Evolutionary conservation across 164 flowering plant genomes (phyloP).

Genomic region (Magnolia officinalis): DNA sequence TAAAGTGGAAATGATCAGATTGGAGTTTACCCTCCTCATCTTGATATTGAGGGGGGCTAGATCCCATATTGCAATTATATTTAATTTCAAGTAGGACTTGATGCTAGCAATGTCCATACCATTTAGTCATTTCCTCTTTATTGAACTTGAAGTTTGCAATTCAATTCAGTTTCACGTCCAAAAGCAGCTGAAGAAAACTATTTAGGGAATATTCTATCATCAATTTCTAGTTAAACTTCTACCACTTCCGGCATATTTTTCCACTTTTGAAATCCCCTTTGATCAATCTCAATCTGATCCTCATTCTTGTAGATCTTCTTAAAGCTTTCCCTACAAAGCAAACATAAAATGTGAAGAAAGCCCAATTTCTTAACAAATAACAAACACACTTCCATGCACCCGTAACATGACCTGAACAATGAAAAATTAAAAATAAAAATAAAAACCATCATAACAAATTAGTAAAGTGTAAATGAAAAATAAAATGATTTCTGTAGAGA

Average conservation of each 20-base stretch:
- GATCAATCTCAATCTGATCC: conserved; percentile 22
- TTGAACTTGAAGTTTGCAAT: neutral
- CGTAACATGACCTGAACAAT: too few relatives aligned
- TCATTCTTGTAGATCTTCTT: conserved; percentile 14
- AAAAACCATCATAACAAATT: too few relatives aligned
- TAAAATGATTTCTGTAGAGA: too few relatives aligned
- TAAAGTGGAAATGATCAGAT: neutral
- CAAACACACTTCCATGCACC: too few relatives aligned
- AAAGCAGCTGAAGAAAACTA: neutral
- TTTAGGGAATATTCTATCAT: neutral
- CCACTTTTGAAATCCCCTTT: conserved; percentile 38
- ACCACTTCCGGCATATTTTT: conserved; percentile 42
- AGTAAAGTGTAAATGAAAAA: too few relatives aligned
- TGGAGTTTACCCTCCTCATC: neutral
- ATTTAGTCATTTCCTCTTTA: neutral
- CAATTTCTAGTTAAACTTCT: neutral
- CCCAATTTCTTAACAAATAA: too few relatives aligned
- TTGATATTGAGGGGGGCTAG: neutral
- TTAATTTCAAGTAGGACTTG: neutral
- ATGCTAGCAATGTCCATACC: neutral
- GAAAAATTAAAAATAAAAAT: too few relatives aligned
- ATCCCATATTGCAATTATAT: neutral
- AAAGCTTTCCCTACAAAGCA: conserved; percentile 35
- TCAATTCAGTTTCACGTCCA: neutral
- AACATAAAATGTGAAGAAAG: too few relatives aligned